phyloP scores from a whole-genome alignment of 2,329 filamentous ascomycete genomes.

The Blastomyces emzantsi region DNA sequence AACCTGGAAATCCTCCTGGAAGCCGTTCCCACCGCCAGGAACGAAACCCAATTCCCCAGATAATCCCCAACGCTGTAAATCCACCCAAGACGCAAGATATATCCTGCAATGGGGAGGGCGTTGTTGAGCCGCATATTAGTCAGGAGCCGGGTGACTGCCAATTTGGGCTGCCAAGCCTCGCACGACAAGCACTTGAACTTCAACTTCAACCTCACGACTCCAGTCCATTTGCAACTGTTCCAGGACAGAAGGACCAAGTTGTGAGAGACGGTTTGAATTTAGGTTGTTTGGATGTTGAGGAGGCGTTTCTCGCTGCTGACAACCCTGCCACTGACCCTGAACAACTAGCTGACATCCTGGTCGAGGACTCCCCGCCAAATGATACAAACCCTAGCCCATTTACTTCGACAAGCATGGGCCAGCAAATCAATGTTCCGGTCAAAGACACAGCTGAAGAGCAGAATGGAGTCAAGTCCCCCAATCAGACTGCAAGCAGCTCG shows the following conservation, averaged over 20 bases:
- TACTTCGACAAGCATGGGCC: background rate
- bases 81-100: background rate
- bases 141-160: slow-evolving; percentile 2
- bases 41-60: background rate
- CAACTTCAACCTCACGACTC: slow-evolving; percentile 5
- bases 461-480: background rate
- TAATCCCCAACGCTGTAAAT: background rate
- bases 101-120: background rate
- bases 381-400: background rate
- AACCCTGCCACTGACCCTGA: background rate
- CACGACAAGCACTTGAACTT: slow-evolving; percentile 12
- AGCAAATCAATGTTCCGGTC: background rate
- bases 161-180: slow-evolving; percentile 9
- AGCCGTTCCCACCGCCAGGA: background rate
- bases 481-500: slow-evolving; percentile 7
- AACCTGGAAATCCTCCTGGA: background rate
- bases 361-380: background rate
- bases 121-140: slow-evolving; percentile 6
- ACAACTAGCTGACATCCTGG: background rate
- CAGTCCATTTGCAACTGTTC: background rate
- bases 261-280: background rate
- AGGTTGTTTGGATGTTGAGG: background rate
- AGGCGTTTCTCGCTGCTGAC: background rate
- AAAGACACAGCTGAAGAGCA: background rate
- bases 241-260: background rate